Evolutionary conservation across 768 basidiomycete genomes (phyloP), one percentile per base, ranked within the genome.

Genomic region (Austroboletus eburneus): DNA sequence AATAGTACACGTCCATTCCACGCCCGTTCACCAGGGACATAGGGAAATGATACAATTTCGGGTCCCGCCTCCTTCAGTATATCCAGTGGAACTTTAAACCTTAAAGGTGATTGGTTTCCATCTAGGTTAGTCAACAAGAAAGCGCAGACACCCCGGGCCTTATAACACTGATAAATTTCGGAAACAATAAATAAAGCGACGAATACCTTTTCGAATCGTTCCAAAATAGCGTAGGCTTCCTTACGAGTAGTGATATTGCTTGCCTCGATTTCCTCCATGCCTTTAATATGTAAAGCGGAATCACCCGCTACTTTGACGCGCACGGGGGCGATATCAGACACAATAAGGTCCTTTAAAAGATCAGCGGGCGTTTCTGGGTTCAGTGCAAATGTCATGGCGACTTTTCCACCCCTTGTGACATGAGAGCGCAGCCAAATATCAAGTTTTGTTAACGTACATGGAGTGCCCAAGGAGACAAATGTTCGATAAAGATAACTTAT

Each of bases 401-500:
- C 82, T 62, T 91, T 93, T 18, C 89, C 91, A 42, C 91, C 91
- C 89, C 88, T 91, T 52, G 34, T 21, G n/a, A 4, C 16, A 43
- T 48, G 30, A 58, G 38, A 24, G 7, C 6, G 48, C 16, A 16
- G 27, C 12, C 10, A 14, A 7, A 24, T 17, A 22, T 40, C 9
- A 24, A 42, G 29, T 16, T 14, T 4, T 13, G 3, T 30, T 17
- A 46, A 70, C 85, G 45, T 54, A 91, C 92, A 95, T 93, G 3
- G 91, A 94, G 62, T 95, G 93, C 0, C 93, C 93, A 4, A 95
- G 69, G 4, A 96, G 73, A 3, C 87, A 79, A 16, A 93, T 75
- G 16, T 85, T 70, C 3, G 70, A 69, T 33, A 89, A 62, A 0
- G 69, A 69, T 39, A 79, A 76, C 27, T 71, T 67, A 16, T 69